Conservation (phyloP, 805 yeast species). For the Cephaloascus fragrans region DNA sequence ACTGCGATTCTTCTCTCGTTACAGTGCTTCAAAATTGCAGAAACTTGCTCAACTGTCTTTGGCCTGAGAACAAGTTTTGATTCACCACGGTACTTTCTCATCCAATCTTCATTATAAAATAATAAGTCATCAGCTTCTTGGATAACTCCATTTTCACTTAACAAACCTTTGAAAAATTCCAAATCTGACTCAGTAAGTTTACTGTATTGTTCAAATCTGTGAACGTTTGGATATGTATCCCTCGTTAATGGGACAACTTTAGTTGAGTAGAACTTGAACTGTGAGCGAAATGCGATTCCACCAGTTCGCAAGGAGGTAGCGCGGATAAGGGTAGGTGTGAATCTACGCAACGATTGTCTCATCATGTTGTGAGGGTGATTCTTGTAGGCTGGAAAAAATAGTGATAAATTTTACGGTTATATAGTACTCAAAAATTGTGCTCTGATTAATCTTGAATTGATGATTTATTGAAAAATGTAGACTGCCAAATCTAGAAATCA, state of each 20-base stretch:
- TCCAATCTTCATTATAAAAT: constrained; percentile 83
- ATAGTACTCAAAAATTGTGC: no score
- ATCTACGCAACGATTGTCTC: no score
- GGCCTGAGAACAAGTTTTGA: constrained; percentile 77
- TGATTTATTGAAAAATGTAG: no score
- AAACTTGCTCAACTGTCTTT: constrained; percentile 66
- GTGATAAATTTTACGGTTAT: no score
- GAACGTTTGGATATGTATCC: constrained; percentile 55
- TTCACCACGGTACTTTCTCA: constrained; percentile 89
- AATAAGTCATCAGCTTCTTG: constrained; percentile 56
- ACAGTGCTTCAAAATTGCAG: constrained; percentile 71
- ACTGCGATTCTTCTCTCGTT: constrained; percentile 69
- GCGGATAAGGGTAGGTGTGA: no score
- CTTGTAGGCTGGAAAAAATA: no score
- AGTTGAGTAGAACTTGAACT: constrained; percentile 18
- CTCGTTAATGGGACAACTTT: constrained; percentile 48
- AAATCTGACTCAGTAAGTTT: constrained; percentile 48
- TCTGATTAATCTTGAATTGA: no score
- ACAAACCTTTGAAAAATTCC: constrained; percentile 45
- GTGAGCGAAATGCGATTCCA: no score
- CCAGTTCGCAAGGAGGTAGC: no score
- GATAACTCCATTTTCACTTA: constrained; percentile 40
- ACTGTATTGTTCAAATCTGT: constrained; percentile 42
- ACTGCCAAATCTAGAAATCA: no score
- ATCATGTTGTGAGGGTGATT: no score